Percentiles rank a stretch among this genome's conserved stretches.
Evolutionary conservation across 2,329 filamentous ascomycete genomes (phyloP).

Genomic region (Alternaria triticina): DNA sequence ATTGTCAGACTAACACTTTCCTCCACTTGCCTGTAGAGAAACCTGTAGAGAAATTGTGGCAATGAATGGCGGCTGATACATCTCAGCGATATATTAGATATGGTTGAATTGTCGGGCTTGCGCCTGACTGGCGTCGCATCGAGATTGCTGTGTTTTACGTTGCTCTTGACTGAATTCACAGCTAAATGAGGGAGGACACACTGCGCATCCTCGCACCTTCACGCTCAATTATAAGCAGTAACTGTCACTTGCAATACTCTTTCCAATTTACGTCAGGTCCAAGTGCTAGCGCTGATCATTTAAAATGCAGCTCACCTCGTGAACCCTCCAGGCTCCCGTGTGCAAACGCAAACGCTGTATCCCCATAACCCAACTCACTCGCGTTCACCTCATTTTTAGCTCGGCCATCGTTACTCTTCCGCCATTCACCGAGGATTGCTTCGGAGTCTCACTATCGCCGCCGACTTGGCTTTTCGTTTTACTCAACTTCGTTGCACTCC

Average conservation of each 20-base stretch:
- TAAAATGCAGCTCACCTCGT: background rate
- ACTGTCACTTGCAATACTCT: background rate
- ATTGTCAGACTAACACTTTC: background rate
- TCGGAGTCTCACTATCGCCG: background rate
- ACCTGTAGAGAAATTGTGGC: background rate
- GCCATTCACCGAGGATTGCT: background rate
- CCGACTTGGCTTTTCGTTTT: background rate
- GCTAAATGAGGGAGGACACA: background rate
- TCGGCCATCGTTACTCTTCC: background rate
- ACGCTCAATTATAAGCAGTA: background rate
- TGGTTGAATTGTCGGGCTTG: background rate
- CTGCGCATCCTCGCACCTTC: background rate
- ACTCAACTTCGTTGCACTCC: background rate
- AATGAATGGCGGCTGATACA: background rate
- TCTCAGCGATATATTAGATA: background rate
- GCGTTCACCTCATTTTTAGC: constrained; percentile 9
- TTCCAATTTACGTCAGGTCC: background rate
- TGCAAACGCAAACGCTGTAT: constrained; percentile 13
- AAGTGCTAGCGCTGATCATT: background rate
- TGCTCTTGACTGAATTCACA: background rate
- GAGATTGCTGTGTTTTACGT: background rate
- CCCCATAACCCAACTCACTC: background rate
- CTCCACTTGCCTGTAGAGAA: background rate
- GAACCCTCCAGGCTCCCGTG: background rate
- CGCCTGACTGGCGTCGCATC: background rate